A percentile compares a stretch with the other conserved stretches of the same genome.
phyloP scores from a whole-genome alignment of 345 rosid species.

The Citrus sinensis region DVS_A1.0 CM039165.1:33166001-33166500 shows the following conservation, averaged over 20 bases:
- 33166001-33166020: constrained; percentile 54
- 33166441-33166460: constrained; percentile 59
- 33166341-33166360: constrained; percentile 42
- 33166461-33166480: constrained; percentile 57
- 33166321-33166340: constrained; percentile 65
- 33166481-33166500: constrained; percentile 45
- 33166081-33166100: not conserved
- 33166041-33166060: constrained; percentile 15
- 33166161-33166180: not conserved
- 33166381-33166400: constrained; percentile 41
- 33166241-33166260: not conserved
- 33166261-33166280: constrained; percentile 54
- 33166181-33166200: not conserved
- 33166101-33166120: too few relatives aligned
- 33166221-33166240: not conserved
- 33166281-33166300: constrained; percentile 43
- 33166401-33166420: constrained; percentile 31
- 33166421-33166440: constrained; percentile 63
- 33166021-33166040: constrained; percentile 16
- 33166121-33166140: not conserved
- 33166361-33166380: constrained; percentile 54
- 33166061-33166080: not conserved
- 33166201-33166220: not conserved
- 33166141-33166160: not conserved
- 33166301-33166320: constrained; percentile 73